These are phyloP conservation scores for Bryoerythrophyllum caledonicum DNA, from an alignment of 225 moss, liverwort and hornwort genomes.

Conservation along the genomic window DNA sequence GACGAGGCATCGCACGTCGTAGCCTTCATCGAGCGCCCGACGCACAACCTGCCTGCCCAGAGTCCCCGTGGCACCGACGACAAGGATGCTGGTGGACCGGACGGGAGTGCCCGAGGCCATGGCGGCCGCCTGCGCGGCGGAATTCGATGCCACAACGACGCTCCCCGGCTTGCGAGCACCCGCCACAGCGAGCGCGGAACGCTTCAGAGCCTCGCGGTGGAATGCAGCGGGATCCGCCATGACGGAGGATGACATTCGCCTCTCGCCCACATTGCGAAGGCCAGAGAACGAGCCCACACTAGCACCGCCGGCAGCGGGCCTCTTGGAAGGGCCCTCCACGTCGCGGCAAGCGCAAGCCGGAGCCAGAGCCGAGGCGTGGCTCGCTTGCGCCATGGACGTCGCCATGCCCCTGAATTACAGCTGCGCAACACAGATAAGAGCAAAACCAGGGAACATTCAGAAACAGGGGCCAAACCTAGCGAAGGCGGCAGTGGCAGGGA, in stretches of 20 bases:
- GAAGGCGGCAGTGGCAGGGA: too few species aligned
- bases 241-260: conserved; percentile 16
- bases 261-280: conserved; percentile 20
- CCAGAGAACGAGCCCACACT: conserved; percentile 29
- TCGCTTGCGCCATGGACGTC: conserved; percentile 33
- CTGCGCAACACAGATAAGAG: too few species aligned
- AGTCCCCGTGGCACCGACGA: conserved; percentile 79
- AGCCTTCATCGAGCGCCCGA: conserved; percentile 80
- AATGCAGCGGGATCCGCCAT: conserved; percentile 4
- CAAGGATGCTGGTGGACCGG: conserved; percentile 73
- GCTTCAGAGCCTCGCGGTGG: conserved; percentile 27
- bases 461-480: too few species aligned
- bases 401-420: conserved; percentile 24
- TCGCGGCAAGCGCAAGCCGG: conserved; percentile 24
- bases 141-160: conserved; percentile 39
- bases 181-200: conserved; percentile 11
- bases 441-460: too few species aligned
- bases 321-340: conserved; percentile 30
- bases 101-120: conserved; percentile 70
- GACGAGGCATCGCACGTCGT: conserved; percentile 83
- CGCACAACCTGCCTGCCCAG: conserved; percentile 83
- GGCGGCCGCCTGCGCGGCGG: conserved; percentile 34
- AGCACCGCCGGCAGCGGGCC: neutral
- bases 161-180: conserved; percentile 37
- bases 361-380: conserved; percentile 22